These are phyloP conservation scores for Cupressus sempervirens DNA, from an alignment of 75 land plant species.

Conservation along the genomic window DNA sequence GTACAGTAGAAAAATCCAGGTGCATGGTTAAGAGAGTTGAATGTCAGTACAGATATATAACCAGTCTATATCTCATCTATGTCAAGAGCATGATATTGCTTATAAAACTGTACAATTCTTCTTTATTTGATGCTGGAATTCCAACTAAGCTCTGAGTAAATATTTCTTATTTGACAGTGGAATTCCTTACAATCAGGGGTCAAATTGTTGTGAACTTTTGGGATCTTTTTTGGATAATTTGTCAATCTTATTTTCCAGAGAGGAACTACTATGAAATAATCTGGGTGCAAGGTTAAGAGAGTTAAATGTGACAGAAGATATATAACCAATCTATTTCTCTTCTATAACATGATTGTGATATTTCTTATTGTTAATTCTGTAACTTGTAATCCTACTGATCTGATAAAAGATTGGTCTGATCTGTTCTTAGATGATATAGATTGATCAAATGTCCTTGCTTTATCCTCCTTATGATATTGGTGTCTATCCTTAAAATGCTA, in stretches of 20 bases:
- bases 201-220: no score
- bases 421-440: no score
- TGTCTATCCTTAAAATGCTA: no score
- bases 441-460: no score
- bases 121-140: background rate
- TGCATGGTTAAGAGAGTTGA: background rate
- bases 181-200: background rate
- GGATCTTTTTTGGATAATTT: background rate
- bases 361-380: no score
- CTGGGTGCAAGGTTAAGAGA: background rate
- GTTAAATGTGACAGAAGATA: background rate
- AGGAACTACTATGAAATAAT: background rate
- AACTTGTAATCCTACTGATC: no score
- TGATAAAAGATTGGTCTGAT: no score
- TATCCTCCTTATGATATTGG: no score
- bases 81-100: background rate
- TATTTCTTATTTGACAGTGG: no score
- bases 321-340: background rate
- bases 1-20: background rate
- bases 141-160: background rate
- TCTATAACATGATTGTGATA: background rate
- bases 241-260: background rate
- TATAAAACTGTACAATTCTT: background rate
- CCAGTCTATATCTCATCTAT: background rate
- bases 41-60: background rate